phyloP scores from a whole-genome alignment of 2,329 filamentous ascomycete species.

The Aaosphaeria pasadenensis region DNA sequence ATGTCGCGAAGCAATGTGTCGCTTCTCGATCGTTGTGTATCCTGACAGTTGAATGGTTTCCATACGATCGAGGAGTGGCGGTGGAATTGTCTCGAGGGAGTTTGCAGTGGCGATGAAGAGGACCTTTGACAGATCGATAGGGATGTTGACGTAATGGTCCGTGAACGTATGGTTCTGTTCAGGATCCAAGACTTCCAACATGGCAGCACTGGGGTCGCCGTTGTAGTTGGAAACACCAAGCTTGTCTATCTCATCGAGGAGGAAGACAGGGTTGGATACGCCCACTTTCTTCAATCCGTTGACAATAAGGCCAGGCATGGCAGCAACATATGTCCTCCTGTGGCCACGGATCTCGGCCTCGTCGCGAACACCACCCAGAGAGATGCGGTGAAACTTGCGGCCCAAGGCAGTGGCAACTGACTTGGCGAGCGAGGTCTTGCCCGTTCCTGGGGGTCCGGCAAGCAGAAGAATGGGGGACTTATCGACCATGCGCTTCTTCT shows the following conservation, averaged over 20 bases:
- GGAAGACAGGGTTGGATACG: conserved; percentile 89
- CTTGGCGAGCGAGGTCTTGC: conserved; percentile 92
- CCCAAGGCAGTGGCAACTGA: conserved; percentile 90
- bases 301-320: conserved; percentile 96
- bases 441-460: conserved; percentile 88
- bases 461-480: conserved; percentile 94
- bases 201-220: conserved; percentile 91
- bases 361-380: conserved; percentile 89
- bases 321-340: conserved; percentile 91
- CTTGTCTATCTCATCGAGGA: conserved; percentile 98
- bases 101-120: conserved; percentile 98
- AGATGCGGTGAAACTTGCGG: conserved; percentile 95
- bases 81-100: conserved; percentile 86
- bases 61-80: conserved; percentile 94
- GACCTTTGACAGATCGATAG: conserved; percentile 93
- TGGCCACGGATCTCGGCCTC: conserved; percentile 97
- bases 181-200: conserved; percentile 96
- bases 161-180: conserved; percentile 95
- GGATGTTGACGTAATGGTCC: conserved; percentile 95
- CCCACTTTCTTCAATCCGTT: conserved; percentile 93
- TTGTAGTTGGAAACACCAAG: conserved; percentile 87
- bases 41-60: conserved; percentile 91
- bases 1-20: conserved; percentile 88
- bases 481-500: conserved; percentile 82
- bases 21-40: conserved; percentile 96